Evolutionary conservation across 139 green algal genomes (phyloP).

Genomic region (Chara braunii): DNA sequence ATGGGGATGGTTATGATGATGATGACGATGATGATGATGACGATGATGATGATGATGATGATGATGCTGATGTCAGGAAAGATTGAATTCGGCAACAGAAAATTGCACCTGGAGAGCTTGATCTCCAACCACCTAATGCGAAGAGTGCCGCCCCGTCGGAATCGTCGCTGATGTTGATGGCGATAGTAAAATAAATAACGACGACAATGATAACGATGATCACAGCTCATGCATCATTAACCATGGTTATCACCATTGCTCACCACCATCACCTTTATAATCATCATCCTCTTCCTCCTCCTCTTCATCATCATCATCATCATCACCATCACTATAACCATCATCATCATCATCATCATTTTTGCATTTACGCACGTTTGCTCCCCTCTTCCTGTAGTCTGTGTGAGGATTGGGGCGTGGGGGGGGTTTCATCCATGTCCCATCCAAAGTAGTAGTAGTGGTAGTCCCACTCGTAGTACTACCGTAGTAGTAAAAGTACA

Average conservation of each 20-base stretch:
- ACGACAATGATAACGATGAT: not conserved
- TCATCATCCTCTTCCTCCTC: not conserved
- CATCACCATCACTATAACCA: not conserved
- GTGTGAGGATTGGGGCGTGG: too few species aligned
- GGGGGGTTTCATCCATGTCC: too few species aligned
- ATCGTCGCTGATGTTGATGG: not conserved
- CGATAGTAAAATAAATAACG: not conserved
- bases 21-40: not conserved
- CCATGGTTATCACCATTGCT: constrained; percentile 46
- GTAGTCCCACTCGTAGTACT: too few species aligned
- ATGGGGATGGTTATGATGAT: not conserved
- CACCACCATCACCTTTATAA: not conserved
- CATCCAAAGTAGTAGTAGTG: too few species aligned
- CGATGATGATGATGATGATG: constrained; percentile 1
- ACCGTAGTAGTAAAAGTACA: too few species aligned
- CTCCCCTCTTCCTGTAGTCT: constrained; percentile 1
- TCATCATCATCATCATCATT: constrained; percentile 5
- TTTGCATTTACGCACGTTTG: not conserved
- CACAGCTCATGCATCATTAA: not conserved
- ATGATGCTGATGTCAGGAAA: not conserved
- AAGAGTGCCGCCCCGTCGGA: too few species aligned
- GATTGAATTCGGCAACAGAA: too few species aligned
- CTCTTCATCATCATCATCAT: constrained; percentile 4
- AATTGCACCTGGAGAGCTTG: too few species aligned
- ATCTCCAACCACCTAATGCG: too few species aligned